Evolutionary conservation across 768 basidiomycete genomes (phyloP).

Genomic region (Panellus pusillus): DNA sequence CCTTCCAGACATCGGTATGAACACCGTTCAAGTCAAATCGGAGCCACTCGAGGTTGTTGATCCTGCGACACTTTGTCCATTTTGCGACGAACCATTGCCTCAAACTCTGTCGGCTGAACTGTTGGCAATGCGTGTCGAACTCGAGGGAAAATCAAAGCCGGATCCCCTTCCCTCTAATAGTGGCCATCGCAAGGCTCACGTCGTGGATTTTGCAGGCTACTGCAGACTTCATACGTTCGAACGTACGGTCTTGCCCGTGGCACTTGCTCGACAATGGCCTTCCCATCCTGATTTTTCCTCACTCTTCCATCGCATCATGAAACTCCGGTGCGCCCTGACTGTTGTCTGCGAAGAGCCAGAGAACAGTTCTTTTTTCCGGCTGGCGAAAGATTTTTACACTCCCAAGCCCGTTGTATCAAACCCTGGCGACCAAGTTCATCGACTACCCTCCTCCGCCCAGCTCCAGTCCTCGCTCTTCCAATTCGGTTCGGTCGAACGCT

Average conservation of each 20-base stretch:
- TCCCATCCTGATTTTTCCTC: not conserved
- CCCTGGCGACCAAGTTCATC: not conserved
- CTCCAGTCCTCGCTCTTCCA: not conserved
- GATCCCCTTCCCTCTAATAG: not conserved
- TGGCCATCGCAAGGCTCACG: not conserved
- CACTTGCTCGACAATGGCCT: not conserved
- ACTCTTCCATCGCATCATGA: not conserved
- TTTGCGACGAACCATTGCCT: constrained; percentile 5
- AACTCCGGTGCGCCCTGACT: not conserved
- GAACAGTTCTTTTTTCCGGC: constrained; percentile 6
- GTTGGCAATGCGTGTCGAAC: not conserved
- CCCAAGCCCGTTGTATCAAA: too few relatives aligned
- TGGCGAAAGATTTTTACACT: not conserved
- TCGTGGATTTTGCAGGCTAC: not conserved
- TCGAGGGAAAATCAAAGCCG: not conserved
- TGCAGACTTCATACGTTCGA: constrained; percentile 1
- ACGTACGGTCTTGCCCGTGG: not conserved
- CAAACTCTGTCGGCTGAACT: not conserved
- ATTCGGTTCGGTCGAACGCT: not conserved
- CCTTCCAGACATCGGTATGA: not conserved
- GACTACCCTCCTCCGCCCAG: not conserved
- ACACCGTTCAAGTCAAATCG: not conserved
- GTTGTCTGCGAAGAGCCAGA: not conserved
- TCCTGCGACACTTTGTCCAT: not conserved
- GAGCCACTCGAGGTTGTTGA: not conserved